phyloP scores from a whole-genome alignment of 2,329 filamentous ascomycete genomes.

The Fusarium sp. region DNA sequence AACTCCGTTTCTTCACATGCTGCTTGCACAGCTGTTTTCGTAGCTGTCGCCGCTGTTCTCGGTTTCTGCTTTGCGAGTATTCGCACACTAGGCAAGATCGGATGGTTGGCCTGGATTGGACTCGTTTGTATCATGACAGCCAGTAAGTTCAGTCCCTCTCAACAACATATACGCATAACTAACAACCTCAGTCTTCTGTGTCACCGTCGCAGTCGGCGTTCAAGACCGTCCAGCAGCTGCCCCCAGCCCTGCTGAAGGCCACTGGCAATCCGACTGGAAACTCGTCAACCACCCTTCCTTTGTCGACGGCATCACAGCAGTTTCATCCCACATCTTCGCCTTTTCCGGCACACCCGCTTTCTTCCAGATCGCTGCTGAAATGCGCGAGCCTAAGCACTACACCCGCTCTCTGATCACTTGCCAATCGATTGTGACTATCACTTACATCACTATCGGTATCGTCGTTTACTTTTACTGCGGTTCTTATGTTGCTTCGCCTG shows the following conservation, averaged over 20 bases:
- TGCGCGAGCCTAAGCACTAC: constrained; percentile 46
- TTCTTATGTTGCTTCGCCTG: constrained; percentile 58
- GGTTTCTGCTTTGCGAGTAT: constrained; percentile 49
- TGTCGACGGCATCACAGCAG: constrained; percentile 47
- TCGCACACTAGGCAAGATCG: constrained; percentile 48
- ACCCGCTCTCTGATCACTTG: constrained; percentile 34
- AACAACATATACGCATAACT: background rate
- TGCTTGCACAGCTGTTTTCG: constrained; percentile 55
- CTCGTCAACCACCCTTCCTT: constrained; percentile 48
- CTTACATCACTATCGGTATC: constrained; percentile 48
- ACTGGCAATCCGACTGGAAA: constrained; percentile 48
- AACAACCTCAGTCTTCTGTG: constrained; percentile 18
- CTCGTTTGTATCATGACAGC: constrained; percentile 30
- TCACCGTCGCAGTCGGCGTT: constrained; percentile 29
- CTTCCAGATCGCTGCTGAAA: constrained; percentile 49
- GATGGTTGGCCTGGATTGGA: constrained; percentile 50
- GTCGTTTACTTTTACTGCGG: constrained; percentile 61
- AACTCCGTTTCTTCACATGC: constrained; percentile 55
- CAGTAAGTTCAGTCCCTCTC: constrained; percentile 9
- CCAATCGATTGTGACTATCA: constrained; percentile 45
- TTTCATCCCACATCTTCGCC: constrained; percentile 51
- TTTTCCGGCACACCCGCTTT: constrained; percentile 52
- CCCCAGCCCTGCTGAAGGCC: constrained; percentile 9
- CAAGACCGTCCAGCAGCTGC: constrained; percentile 32
- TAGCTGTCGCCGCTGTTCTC: constrained; percentile 49